These are phyloP conservation scores for Vanderwaltozyma yarrowii DNA, from an alignment of 805 yeast genomes.

Conservation along the genomic window DNA sequence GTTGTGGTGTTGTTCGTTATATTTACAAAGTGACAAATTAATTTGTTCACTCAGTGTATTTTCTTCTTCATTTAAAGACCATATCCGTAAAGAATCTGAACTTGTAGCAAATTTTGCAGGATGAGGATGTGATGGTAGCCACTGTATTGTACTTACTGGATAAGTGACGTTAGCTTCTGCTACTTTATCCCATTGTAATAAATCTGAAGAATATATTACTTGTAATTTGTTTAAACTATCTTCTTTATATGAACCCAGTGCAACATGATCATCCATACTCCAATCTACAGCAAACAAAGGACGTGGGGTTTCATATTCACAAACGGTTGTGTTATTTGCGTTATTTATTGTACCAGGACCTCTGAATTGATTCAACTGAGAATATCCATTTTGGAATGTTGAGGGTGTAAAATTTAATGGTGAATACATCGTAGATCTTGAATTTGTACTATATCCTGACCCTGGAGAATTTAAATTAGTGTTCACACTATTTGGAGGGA, in stretches of 20 bases:
- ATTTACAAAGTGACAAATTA: constrained; percentile 33
- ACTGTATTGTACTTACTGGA: constrained; percentile 26
- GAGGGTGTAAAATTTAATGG: constrained; percentile 19
- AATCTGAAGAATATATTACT: constrained; percentile 35
- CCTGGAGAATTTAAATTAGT: background rate
- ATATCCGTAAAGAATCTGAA: constrained; percentile 26
- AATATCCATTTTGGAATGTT: constrained; percentile 1
- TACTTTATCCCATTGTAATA: constrained; percentile 68
- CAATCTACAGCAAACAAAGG: constrained; percentile 28
- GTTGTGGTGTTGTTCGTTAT: constrained; percentile 31
- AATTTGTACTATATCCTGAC: background rate
- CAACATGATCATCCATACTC: constrained; percentile 25
- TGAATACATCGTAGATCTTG: constrained; percentile 24
- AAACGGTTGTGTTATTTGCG: constrained; percentile 6
- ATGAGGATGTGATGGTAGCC: constrained; percentile 23
- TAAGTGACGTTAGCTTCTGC: constrained; percentile 23
- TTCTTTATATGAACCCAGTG: constrained; percentile 54
- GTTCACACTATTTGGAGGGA: background rate
- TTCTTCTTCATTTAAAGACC: constrained; percentile 22
- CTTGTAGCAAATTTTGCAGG: constrained; percentile 29
- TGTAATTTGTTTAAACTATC: constrained; percentile 61
- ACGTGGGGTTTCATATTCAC: constrained; percentile 21
- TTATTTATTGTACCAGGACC: constrained; percentile 3
- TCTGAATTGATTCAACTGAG: constrained; percentile 13
- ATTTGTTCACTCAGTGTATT: constrained; percentile 31